Evolutionary conservation across 805 yeast species (phyloP), one percentile per base, ranked within the genome.

Genomic region (Pichia ethanolica): DNA sequence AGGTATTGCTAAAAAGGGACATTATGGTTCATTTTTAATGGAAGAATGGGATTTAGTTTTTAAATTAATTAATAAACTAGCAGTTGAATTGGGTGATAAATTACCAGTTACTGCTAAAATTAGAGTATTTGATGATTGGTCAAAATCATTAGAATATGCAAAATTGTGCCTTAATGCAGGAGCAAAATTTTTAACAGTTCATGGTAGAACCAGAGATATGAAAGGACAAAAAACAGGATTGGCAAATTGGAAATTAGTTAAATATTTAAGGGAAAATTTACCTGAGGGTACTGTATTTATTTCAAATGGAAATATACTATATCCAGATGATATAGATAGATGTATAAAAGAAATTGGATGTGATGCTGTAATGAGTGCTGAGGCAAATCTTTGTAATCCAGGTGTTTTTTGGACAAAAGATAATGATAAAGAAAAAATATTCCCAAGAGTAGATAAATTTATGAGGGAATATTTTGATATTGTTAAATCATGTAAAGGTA

Each of bases 351-450:
- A 70, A 8, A 79, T 88, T 5, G 70, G 69, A 0, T 86, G 93
- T 55, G 97, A 93, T 67, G 96, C 89, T 0, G 93, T 93, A 14
- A 93, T 93, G 99, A 83, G 95, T 39, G 99, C 99, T 1, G 99
- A 93, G 66, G 97, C 97, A 1, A 89, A 89, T 61, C 70, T 93
- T 35, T 86, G 83, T 68, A 93, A 93, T 59, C 99, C 99, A 0
- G 97, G 95, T 7, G 81, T 90, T 1, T 91, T 93, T 64, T 78
- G 82, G 83, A 69, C 77, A 3, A 64, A 68, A 42, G 59, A 67
- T 2, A 68, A 72, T 8, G 79, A 83, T 47, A 65, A 57, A 28
- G 89, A 86, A n/a, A 79, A 70, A 55, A 84, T 80, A 50, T 89
- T 81, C 60, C 96, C 97, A 12, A 74, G 98, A 51, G 90, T 91